Evolutionary conservation across 176 grass and related monocot genomes (phyloP).

Genomic region (Aegilops speltoides): DNA sequence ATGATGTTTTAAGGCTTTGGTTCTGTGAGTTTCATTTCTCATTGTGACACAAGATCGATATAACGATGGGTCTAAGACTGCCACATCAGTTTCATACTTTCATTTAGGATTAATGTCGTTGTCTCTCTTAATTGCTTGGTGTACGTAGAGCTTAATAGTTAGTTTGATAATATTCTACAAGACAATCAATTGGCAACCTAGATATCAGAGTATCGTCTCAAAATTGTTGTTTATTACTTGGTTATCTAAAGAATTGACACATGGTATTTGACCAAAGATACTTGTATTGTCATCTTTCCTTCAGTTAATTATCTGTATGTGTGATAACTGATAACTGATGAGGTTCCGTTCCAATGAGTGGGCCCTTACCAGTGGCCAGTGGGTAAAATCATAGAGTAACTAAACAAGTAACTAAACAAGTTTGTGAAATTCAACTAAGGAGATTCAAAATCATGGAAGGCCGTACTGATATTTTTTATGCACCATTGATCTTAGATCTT

Average conservation of each 20-base stretch:
- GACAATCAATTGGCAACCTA: background rate
- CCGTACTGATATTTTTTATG: background rate
- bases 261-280: background rate
- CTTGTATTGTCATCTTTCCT: background rate
- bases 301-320: background rate
- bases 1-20: too few relatives aligned
- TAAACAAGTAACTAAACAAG: background rate
- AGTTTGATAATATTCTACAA: background rate
- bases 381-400: background rate
- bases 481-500: background rate
- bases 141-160: background rate
- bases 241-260: background rate
- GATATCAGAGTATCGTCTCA: background rate
- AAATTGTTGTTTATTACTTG: background rate
- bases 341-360: background rate
- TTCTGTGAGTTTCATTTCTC: background rate
- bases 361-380: background rate
- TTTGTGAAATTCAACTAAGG: background rate
- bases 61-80: background rate
- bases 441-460: background rate
- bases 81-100: background rate
- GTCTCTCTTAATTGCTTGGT: background rate
- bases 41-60: background rate
- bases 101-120: background rate
- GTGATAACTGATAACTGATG: background rate